Percentiles rank a stretch among this genome's conserved stretches.
Conservation (phyloP, 495 filamentous ascomycete species). For the Aspergillus steynii region DNA sequence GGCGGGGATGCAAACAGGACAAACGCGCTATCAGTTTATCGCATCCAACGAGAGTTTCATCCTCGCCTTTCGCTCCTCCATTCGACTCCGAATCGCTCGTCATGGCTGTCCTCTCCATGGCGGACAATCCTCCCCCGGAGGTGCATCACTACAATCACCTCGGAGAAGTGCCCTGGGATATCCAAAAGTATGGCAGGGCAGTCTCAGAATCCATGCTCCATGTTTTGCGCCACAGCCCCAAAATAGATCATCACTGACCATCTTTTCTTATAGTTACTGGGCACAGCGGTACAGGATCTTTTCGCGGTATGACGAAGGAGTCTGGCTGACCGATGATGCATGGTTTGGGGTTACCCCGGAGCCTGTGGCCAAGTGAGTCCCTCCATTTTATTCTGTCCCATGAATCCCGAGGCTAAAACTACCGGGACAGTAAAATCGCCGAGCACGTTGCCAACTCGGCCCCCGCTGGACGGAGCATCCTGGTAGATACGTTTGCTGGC, state of each 20-base stretch:
- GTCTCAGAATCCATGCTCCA: neutral
- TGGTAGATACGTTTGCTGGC: constrained; percentile 89
- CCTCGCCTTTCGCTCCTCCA: neutral
- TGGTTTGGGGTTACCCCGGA: constrained; percentile 98
- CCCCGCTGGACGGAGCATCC: constrained; percentile 52
- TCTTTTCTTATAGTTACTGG: constrained; percentile 68
- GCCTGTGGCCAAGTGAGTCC: constrained; percentile 72
- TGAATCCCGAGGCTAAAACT: neutral
- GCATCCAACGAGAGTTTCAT: neutral
- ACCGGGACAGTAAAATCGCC: constrained; percentile 67
- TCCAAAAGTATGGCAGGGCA: constrained; percentile 61
- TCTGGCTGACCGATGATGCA: constrained; percentile 86
- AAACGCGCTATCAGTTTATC: constrained; percentile 18
- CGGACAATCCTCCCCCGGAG: constrained; percentile 41
- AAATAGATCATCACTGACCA: neutral
- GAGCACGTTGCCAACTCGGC: constrained; percentile 58
- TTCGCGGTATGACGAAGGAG: constrained; percentile 74
- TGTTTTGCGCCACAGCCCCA: neutral
- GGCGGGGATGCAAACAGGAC: constrained; percentile 16
- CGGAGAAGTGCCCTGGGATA: constrained; percentile 69
- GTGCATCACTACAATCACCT: constrained; percentile 63
- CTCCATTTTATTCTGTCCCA: neutral
- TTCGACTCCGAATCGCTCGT: neutral
- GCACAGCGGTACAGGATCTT: constrained; percentile 83
- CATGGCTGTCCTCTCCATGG: constrained; percentile 33